Evolutionary conservation across 306 rosid species (phyloP), one percentile per base, ranked within the genome.

Genomic region (Lagenaria siceraria): DNA sequence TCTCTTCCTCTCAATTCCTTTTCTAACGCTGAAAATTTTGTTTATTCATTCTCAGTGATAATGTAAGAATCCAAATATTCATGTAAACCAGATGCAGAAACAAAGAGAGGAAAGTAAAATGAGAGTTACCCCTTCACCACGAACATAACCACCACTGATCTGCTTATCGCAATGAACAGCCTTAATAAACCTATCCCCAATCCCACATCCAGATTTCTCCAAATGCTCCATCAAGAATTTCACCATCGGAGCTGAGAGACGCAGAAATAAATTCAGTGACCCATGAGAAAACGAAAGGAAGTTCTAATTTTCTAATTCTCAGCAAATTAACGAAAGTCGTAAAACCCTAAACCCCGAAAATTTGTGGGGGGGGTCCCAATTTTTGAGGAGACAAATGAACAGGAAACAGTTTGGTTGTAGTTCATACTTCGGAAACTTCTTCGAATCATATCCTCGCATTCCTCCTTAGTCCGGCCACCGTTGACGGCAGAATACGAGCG

Each of bases 191-290:
- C 78, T 83, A 38, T 91, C 87, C 15, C 86, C 86, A 27, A 91
- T 75, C 3, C 53, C 74, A 77, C 98, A 93, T 72, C 97, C 98
- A 76, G 93, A 81, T 87, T 89, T 86, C 83, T 85, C 90, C 83
- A 91, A 78, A 58, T 82, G 85, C 79, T 88, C 92, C 85, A 82
- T 79, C 79, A 93, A 82, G 80, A 89, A 89, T 55, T 78, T 91
- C 86, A 87, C 93, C 80, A 66, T 82, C 21, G 98, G 96, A 88
- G 84, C 92, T 87, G 84, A 69, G 33, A 73, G 12, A 77, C 51
- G 78, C 65, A 75, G 69, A 46, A 63, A 74, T 31, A 19, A 29
- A 77, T 52, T 43, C 61, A 49, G 35, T 21, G 22, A 27, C 36
- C 49, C 72, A 33, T n/a, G 22, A 62, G 27, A 59, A 76, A 17